phyloP scores from a whole-genome alignment of 1,139 yeast species.

The Kurtzmaniella natalensis region DNA sequence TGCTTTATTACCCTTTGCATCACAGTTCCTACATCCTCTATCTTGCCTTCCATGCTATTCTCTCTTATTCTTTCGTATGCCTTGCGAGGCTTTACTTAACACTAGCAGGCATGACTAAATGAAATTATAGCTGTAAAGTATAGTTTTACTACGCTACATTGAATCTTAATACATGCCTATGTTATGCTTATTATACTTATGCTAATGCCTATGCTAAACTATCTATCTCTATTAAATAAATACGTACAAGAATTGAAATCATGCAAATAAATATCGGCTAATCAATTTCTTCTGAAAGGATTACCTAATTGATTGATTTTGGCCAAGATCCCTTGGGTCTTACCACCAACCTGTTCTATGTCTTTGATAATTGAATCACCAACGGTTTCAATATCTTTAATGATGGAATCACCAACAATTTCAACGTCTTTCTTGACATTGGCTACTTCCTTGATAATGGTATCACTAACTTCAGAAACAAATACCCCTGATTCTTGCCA shows the following conservation, averaged over 20 bases:
- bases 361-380: conserved; percentile 16
- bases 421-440: conserved; percentile 17
- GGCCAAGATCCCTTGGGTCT: conserved; percentile 31
- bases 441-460: conserved; percentile 16
- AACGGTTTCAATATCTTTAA: conserved; percentile 19
- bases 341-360: conserved; percentile 23
- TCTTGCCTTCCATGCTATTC: no score
- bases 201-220: no score
- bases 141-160: no score
- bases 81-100: no score
- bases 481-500: conserved; percentile 47
- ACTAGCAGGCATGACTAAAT: no score
- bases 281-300: conserved; percentile 14
- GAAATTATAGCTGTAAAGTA: no score
- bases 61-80: no score
- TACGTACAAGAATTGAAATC: not conserved
- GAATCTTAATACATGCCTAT: no score
- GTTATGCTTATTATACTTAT: no score
- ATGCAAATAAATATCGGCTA: not conserved
- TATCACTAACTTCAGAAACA: conserved; percentile 29
- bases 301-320: conserved; percentile 38
- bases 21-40: no score
- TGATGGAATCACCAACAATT: conserved; percentile 14
- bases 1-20: no score
- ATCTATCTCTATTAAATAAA: not conserved